Evolutionary conservation across 148 eudicot genomes (phyloP).

Genomic region (Camellia sinensis): DNA sequence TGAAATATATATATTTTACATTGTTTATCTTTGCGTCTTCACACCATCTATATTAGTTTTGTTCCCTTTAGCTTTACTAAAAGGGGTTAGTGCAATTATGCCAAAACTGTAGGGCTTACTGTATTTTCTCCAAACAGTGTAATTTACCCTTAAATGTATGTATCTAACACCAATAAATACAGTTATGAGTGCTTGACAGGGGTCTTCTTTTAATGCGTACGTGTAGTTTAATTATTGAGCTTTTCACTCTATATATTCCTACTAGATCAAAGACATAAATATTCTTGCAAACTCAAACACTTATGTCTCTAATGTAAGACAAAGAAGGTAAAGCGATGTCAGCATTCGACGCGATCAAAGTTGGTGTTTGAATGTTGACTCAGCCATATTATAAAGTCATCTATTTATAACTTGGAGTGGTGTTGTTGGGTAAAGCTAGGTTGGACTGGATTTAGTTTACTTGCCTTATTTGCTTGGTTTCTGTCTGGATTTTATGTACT

Average conservation of each 20-base stretch:
- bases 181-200: neutral
- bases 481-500: neutral
- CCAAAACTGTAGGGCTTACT: too few relatives aligned
- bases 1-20: too few relatives aligned
- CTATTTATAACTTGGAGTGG: neutral
- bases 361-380: neutral
- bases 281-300: neutral
- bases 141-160: too few relatives aligned
- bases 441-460: too few relatives aligned
- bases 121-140: too few relatives aligned
- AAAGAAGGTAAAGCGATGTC: neutral
- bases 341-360: neutral
- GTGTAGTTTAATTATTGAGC: neutral
- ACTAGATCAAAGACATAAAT: neutral
- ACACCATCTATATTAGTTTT: too few relatives aligned
- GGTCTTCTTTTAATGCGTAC: neutral
- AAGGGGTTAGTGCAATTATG: too few relatives aligned
- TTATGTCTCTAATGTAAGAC: neutral
- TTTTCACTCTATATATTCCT: neutral
- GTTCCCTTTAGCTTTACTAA: too few relatives aligned
- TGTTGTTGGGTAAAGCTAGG: neutral
- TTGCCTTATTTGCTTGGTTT: neutral
- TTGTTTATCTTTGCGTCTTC: too few relatives aligned
- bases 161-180: too few relatives aligned
- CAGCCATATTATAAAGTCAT: neutral